These are phyloP conservation scores for Coniochaeta hoffmannii DNA, from an alignment of 2,329 filamentous ascomycete species.

Conservation along the genomic window DNA sequence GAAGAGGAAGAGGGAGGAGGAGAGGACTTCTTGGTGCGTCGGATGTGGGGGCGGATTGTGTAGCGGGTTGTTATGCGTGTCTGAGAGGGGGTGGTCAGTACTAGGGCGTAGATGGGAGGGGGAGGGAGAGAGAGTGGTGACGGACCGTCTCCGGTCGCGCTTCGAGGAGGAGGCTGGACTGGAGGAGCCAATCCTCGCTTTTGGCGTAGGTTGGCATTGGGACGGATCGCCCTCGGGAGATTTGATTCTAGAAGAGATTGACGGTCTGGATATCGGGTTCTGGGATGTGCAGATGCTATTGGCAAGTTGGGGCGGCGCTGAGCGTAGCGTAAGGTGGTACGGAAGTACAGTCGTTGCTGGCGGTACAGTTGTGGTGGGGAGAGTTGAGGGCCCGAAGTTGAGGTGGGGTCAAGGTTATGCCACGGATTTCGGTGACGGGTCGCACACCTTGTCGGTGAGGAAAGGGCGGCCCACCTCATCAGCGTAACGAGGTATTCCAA, in stretches of 20 bases:
- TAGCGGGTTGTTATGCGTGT: constrained; percentile 91
- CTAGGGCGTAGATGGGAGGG: constrained; percentile 2
- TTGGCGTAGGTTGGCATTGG: constrained; percentile 47
- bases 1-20: constrained; percentile 16
- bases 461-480: too few relatives aligned
- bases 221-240: too few relatives aligned
- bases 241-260: too few relatives aligned
- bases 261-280: too few relatives aligned
- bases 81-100: constrained; percentile 35
- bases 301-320: too few relatives aligned
- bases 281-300: not conserved
- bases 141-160: constrained; percentile 78
- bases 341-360: too few relatives aligned
- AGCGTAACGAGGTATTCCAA: too few relatives aligned
- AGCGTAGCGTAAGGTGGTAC: too few relatives aligned
- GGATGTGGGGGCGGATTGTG: constrained; percentile 50
- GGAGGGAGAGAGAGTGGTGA: constrained; percentile 11
- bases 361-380: not conserved
- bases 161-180: constrained; percentile 78
- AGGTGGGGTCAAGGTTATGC: not conserved
- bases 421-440: not conserved
- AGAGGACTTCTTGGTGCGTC: constrained; percentile 17
- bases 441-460: not conserved
- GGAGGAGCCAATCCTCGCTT: constrained; percentile 84
- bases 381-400: not conserved